Conservation (phyloP, 345 rosid genomes). For the Aquilaria sinensis region DNA sequence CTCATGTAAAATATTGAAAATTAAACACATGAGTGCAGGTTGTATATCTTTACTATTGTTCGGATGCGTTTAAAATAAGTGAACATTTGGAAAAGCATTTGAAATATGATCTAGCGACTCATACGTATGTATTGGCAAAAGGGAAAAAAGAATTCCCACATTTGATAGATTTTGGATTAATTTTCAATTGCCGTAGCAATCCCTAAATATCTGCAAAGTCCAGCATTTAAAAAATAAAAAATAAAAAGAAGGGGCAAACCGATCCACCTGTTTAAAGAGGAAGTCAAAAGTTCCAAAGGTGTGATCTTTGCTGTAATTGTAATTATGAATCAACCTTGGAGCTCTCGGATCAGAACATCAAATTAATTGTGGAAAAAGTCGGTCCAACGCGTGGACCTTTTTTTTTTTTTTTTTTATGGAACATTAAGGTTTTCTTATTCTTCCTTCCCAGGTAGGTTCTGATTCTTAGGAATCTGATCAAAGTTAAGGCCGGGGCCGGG, state of each 20-base stretch:
- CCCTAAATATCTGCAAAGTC: slow-evolving; percentile 56
- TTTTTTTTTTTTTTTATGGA: not conserved
- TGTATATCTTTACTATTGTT: no score
- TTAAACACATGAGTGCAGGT: no score
- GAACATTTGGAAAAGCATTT: no score
- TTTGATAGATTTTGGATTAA: slow-evolving; percentile 1
- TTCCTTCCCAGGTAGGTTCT: no score
- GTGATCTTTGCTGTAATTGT: not conserved
- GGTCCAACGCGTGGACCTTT: no score
- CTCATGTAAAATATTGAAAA: no score
- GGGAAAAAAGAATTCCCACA: not conserved
- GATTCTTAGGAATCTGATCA: not conserved
- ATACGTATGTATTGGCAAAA: not conserved
- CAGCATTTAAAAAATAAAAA: not conserved
- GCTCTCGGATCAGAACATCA: not conserved
- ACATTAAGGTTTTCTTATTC: no score
- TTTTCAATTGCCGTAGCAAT: slow-evolving; percentile 23
- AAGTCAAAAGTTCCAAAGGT: slow-evolving; percentile 12
- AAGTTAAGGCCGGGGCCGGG: no score
- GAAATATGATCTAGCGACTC: no score
- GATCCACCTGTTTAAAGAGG: slow-evolving; percentile 3
- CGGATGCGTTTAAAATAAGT: no score
- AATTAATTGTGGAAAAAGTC: no score
- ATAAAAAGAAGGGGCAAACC: not conserved
- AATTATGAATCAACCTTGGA: slow-evolving; percentile 3